Conservation (phyloP, 768 basidiomycete genomes). For the Leccinum boreale region DNA sequence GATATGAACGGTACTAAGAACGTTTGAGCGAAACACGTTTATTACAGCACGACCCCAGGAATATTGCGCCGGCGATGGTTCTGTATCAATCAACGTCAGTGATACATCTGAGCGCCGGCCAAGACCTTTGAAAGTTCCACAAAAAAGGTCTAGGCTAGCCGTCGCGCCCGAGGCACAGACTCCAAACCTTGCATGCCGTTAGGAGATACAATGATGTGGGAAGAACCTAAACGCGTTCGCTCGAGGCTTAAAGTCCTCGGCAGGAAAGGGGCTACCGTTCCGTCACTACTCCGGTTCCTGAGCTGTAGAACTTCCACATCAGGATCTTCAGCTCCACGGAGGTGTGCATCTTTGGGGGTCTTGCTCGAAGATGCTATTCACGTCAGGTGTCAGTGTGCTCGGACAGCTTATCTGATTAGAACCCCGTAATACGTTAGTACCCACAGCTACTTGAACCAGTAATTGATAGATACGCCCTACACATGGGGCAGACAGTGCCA, state of each 20-base stretch:
- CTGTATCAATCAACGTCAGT: no score
- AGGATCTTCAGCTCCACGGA: neutral
- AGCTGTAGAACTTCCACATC: neutral
- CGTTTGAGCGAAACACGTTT: no score
- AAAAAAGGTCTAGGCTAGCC: neutral
- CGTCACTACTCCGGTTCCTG: neutral
- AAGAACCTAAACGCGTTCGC: neutral
- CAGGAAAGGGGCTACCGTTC: neutral
- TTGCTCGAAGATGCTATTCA: neutral
- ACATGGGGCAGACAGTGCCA: neutral
- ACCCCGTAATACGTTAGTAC: neutral
- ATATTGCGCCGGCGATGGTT: neutral
- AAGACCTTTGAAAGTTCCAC: no score
- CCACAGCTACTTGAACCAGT: neutral
- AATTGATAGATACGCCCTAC: neutral
- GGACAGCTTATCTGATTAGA: neutral
- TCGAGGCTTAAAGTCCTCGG: neutral
- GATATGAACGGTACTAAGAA: neutral
- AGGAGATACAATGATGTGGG: neutral
- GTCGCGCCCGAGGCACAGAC: neutral
- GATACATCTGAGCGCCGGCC: no score
- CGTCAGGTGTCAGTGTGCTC: neutral
- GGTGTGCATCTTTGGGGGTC: neutral
- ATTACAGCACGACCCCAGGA: neutral
- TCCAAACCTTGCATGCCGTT: neutral